Evolutionary conservation across 2,329 filamentous ascomycete species (phyloP), one percentile per base, ranked within the genome.

Genomic region (Penicillium expansum): DNA sequence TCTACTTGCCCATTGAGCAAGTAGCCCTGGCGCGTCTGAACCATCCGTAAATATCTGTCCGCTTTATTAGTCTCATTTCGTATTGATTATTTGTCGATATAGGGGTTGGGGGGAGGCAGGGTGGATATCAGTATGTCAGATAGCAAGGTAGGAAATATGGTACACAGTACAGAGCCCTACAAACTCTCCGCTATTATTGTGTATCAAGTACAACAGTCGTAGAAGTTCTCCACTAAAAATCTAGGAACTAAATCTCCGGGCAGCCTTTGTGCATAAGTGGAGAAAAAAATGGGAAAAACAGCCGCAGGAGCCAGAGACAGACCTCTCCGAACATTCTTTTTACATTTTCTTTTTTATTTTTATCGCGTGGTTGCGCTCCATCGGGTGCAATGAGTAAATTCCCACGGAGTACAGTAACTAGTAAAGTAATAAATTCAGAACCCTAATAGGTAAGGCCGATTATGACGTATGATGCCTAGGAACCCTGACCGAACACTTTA

Each of bases 221-320:
- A 24, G 13, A 48, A 38, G 55, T 56, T 61, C 61, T 62, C 62
- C 62, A 67, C 61, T 58, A 6, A 14, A 44, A 52, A 61, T 57
- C 62, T 64, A 66, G 62, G 65, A 69, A 69, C 67, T 67, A 62
- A n/a, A 59, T 67, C 64, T 59, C 67, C 67, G 67, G 67, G 58
- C 63, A 62, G 52, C 61, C 61, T 63, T 61, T 49, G 57, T 68
- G 62, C 62, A 69, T 58, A 35, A 62, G 66, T 65, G 67, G 66
- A 52, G 8, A 38, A 29, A n/a, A 24, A 33, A 41, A n/a, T 63
- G 57, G 59, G 56, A 62, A 61, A 64, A 58, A 50, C 57, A 67
- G 62, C 65, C 63, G 62, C 67, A 66, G 66, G 65, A 64, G 65
- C 65, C 62, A 30, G 52, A 48, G 43, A 55, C 66, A 64, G 68